Evolutionary conservation across 2,329 filamentous ascomycete genomes (phyloP), one percentile per base, ranked within the genome.

Genomic region (Fusarium zealandicum): DNA sequence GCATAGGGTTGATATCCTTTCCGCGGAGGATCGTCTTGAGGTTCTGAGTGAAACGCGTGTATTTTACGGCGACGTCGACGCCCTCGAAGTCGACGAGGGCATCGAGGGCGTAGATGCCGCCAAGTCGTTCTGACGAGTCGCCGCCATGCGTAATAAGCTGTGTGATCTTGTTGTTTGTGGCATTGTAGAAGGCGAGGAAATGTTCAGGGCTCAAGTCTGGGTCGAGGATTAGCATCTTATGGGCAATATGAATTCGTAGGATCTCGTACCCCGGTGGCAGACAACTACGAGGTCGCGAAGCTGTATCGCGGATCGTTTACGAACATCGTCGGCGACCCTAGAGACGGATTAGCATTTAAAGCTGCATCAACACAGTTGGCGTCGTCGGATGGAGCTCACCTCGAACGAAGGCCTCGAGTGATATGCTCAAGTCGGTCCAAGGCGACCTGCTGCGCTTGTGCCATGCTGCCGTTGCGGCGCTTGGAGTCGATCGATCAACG

Each of bases 81-180:
- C 93, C 93, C 67, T 97, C 93, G 72, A 98, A 97, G 73, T 97
- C 93, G 74, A 98, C 93, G 48, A 99, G 85, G 51, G 89, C 89
- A 73, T 96, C 93, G 57, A 99, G 85, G 54, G 93, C 93, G 67
- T 95, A 89, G 58, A 99, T 89, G 45, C 95, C 96, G 58, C 93
- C 95, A 51, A 97, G 86, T 53, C 92, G 89, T 72, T 99, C 95
- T 66, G 88, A 87, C 5, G 91, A 89, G 72, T 96, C 93, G 76
- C 85, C 89, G 60, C 92, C 90, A 72, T 93, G 91, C 40, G 92
- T 87, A 57, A 96, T 92, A 62, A 98, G 75, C 32, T 76, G 75
- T 22, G 82, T 85, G 35, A 85, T 83, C 54, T 78, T 80, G 55
- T 79, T 80, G 63, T 85, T 84, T 45, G 86, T 80, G 18, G 74